Conservation (phyloP, 2,329 filamentous ascomycete species). For the Beauveria sp. region DNA sequence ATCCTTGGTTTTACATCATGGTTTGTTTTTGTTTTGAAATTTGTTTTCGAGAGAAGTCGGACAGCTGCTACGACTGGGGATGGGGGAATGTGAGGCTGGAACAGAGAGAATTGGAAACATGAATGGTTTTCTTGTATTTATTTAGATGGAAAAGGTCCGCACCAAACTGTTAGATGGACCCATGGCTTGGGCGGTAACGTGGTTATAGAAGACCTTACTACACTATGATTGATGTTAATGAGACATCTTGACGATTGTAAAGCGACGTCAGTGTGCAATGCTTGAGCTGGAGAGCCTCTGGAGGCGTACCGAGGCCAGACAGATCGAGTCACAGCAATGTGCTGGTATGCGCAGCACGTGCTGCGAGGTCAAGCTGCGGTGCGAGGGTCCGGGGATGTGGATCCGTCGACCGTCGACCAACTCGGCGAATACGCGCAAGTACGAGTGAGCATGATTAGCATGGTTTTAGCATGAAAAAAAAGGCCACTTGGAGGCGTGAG, state of each 20-base stretch:
- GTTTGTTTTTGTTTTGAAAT: background rate
- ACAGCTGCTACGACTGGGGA: background rate
- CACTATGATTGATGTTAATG: background rate
- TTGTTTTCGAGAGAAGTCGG: background rate
- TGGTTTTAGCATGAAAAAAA: too few species aligned
- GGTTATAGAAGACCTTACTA: background rate
- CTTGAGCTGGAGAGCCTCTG: background rate
- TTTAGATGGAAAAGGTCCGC: constrained; percentile 1
- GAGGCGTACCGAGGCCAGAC: background rate
- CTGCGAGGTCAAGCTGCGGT: background rate
- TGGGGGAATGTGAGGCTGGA: background rate
- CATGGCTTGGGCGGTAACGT: background rate
- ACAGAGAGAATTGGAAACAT: background rate
- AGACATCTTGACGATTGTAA: background rate
- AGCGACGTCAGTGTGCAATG: background rate
- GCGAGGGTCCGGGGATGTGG: background rate
- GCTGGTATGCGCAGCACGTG: too few species aligned
- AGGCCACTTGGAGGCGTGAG: background rate
- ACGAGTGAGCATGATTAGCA: background rate
- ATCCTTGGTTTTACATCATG: background rate
- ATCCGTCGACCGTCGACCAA: background rate
- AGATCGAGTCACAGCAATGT: background rate
- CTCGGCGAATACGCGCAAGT: constrained; percentile 1
- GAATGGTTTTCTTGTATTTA: background rate
- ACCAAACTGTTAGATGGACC: background rate